These are phyloP conservation scores for Allomyces arbusculus DNA, from an alignment of 192 early-diverging fungal genomes.

Conservation along the genomic window DNA sequence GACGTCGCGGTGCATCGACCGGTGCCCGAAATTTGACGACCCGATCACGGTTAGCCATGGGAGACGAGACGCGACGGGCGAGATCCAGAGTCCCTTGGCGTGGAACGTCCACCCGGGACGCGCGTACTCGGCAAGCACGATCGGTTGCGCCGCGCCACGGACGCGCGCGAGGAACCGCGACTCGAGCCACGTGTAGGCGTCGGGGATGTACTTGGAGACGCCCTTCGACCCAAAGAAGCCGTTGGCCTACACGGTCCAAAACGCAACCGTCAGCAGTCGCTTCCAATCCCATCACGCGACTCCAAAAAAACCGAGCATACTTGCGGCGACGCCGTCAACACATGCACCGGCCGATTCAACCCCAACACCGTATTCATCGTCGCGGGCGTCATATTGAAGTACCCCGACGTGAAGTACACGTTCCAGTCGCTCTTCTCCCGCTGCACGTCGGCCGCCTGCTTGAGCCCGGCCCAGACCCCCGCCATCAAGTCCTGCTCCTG, in stretches of 20 bases:
- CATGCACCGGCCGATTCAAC: background rate
- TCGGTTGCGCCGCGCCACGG: background rate
- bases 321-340: too few species aligned
- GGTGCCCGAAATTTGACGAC: background rate
- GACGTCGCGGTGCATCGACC: background rate
- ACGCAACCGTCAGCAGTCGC: too few species aligned
- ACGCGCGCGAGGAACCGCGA: background rate
- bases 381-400: conserved; percentile 57
- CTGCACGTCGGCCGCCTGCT: conserved; percentile 7
- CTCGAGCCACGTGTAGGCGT: background rate
- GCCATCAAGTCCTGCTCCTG: conserved; percentile 55
- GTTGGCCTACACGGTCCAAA: background rate
- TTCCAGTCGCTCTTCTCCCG: conserved; percentile 22
- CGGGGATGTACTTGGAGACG: background rate
- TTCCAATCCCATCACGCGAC: too few species aligned
- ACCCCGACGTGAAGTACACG: conserved; percentile 63
- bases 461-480: conserved; percentile 34
- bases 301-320: too few species aligned
- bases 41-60: background rate
- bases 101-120: background rate
- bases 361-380: background rate
- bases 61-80: background rate
- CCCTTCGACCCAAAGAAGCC: background rate
- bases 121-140: background rate
- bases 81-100: background rate